Evolutionary conservation across 129 eudicot genomes (phyloP).

Genomic region (Sambucus nigra): DNA sequence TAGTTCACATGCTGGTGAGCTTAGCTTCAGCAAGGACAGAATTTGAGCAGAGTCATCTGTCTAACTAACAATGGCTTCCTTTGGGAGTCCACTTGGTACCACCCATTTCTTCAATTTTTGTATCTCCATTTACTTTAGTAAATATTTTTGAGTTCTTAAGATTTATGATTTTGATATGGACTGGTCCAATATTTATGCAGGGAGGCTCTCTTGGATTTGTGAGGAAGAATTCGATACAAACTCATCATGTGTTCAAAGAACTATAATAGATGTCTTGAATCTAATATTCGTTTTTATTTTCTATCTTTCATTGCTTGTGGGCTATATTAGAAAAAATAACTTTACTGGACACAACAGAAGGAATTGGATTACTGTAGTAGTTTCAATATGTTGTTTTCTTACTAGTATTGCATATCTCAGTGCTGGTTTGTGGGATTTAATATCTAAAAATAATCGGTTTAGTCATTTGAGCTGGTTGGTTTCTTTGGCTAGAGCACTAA

Average conservation of each 20-base stretch:
- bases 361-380: conserved; percentile 17
- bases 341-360: conserved; percentile 14
- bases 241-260: conserved; percentile 27
- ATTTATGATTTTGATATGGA: not conserved
- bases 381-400: conserved; percentile 34
- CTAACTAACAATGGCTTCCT: not conserved
- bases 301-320: conserved; percentile 18
- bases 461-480: conserved; percentile 19
- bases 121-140: no score
- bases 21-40: not conserved
- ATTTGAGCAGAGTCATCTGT: not conserved
- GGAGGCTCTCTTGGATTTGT: conserved; percentile 20
- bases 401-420: conserved; percentile 22
- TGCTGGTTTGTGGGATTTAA: conserved; percentile 17
- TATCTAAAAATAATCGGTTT: conserved; percentile 9
- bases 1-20: not conserved
- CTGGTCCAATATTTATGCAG: conserved; percentile 17
- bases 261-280: conserved; percentile 30
- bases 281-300: conserved; percentile 23
- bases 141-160: no score
- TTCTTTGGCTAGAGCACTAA: conserved; percentile 21
- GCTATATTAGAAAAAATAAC: conserved; percentile 13
- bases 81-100: not conserved
- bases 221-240: conserved; percentile 23
- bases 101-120: not conserved